phyloP scores from a whole-genome alignment of 1,284 basidiomycete species.

The Wallemia mellicola region DNA sequence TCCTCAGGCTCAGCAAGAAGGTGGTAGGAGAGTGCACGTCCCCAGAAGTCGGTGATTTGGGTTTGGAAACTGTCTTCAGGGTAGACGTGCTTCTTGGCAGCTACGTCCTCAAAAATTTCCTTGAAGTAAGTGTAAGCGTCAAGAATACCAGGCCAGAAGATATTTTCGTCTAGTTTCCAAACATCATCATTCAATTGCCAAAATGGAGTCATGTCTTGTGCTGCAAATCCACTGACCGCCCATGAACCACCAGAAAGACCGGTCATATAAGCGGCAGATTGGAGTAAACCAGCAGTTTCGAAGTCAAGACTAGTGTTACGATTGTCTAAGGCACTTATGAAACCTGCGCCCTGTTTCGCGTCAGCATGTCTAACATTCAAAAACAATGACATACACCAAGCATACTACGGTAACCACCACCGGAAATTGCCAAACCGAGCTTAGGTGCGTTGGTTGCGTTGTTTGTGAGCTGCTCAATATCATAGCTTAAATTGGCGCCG shows the following conservation, averaged over 20 bases:
- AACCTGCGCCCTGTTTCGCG: neutral
- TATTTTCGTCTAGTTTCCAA: constrained; percentile 6
- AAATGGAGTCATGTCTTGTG: neutral
- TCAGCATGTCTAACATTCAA: too few species aligned
- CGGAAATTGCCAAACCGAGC: constrained; percentile 18
- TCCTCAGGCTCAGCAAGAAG: neutral
- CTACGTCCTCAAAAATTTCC: constrained; percentile 14
- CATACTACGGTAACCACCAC: constrained; percentile 22
- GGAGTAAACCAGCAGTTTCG: neutral
- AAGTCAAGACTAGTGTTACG: neutral
- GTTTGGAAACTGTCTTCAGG: constrained; percentile 10
- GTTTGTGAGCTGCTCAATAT: constrained; percentile 3
- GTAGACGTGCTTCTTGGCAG: constrained; percentile 12
- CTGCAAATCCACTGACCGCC: neutral
- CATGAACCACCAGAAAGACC: constrained; percentile 1
- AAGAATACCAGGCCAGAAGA: constrained; percentile 15
- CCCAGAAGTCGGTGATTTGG: constrained; percentile 9
- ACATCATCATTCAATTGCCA: constrained; percentile 1
- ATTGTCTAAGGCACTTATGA: neutral
- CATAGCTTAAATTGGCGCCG: constrained; percentile 9
- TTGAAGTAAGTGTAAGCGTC: constrained; percentile 17
- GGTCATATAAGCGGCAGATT: neutral
- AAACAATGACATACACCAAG: constrained; percentile 8
- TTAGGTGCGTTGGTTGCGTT: constrained; percentile 8
- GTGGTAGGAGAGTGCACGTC: neutral